Evolutionary conservation across 2,329 filamentous ascomycete species (phyloP), one percentile per base, ranked within the genome.

Genomic region (Aspergillus felis): DNA sequence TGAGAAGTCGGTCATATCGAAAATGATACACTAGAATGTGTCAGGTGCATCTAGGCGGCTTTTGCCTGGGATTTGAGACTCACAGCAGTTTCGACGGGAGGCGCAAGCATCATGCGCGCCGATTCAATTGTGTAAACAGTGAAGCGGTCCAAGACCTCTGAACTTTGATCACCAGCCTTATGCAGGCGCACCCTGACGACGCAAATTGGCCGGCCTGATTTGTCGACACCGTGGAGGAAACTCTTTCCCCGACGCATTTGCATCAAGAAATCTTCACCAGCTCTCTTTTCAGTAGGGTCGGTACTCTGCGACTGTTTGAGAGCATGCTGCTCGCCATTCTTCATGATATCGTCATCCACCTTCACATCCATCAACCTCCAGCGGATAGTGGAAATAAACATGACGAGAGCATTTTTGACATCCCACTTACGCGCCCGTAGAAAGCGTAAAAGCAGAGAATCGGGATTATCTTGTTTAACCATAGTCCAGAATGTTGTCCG

Each of bases 101-200:
- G 84, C 58, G 82, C 80, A 53, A 99, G 79, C 61, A 96, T 80
- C 79, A 97, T 85, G 54, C 94, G 85, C n/a, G 91, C 89, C 24
- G 92, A 95, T 79, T 99, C 94, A 66, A 99, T 99, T 38, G 92
- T 83, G 72, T 91, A 96, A 35, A 99, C 91, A 0, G 94, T 99
- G 73, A 90, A 97, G 65, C 87, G 84, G 74, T 99, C 93, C 59
- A 97, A 74, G 67, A 86, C 88, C 70, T 89, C 84, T 68, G 92
- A 89, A 48, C 83, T 87, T 76, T 97, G 91, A 64, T 96, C 91
- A 25, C 88, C 90, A 55, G 87, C 85, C 67, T 82, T 88, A 72
- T 99, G 94, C 65, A 97, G 74, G 49, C 91, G 84, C 44, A 91
- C 92, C 57, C 91, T 82, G 29, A 97, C 90, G 64, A 92, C 83